Base-by-base conservation (phyloP, 2,329 filamentous ascomycete species). In the Stemphylium vesicarium region DNA sequence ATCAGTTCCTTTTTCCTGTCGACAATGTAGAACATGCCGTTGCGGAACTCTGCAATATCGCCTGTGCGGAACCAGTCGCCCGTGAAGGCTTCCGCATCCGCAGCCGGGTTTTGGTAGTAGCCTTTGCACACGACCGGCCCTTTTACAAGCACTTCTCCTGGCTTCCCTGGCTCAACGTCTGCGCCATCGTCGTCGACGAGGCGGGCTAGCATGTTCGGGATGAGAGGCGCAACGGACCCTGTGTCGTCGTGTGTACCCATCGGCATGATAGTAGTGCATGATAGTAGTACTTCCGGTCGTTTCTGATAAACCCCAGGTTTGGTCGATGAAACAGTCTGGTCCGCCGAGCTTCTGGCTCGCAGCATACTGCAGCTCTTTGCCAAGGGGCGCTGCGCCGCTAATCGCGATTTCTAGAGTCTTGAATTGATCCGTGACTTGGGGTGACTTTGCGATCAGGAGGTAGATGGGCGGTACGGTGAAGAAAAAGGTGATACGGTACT, bases 401-500 rank as follows among this genome's bases (percentile, higher is more conserved):
- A 81, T 68, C 0, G 82, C 84, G 1, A 77, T 66, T 26, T 79
- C 71, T 20, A 87, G 69, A 0, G 71, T 70, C 26, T 78, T 77
- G 55, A 88, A 84, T 38, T 87, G 84, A 48, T 85, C 80, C 9
- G 74, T 84, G 2, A 86, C 84, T 0, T 77, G 69, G 0, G 83
- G 79, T 29, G 76, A 78, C 69, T 87, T 87, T 6, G 84, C 82
- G 53, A 89, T 84, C 13, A 81, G 77, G 12, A 87, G 78, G 62
- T 79, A 86, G 50, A 88, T 84, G 1, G 85, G 84, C 8, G 86
- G 86, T 1, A 88, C 85, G 4, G 80, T 84, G 65, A 87, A 82
- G 66, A 87, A 81, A 45, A 70, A 75, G 0, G 83, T 86, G 57
- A 86, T 79, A 10, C 72, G 70, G 63, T 83, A 81, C 43, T 77